Evolutionary conservation across 345 rosid genomes (phyloP).

Genomic region (Clausena lansium): DNA sequence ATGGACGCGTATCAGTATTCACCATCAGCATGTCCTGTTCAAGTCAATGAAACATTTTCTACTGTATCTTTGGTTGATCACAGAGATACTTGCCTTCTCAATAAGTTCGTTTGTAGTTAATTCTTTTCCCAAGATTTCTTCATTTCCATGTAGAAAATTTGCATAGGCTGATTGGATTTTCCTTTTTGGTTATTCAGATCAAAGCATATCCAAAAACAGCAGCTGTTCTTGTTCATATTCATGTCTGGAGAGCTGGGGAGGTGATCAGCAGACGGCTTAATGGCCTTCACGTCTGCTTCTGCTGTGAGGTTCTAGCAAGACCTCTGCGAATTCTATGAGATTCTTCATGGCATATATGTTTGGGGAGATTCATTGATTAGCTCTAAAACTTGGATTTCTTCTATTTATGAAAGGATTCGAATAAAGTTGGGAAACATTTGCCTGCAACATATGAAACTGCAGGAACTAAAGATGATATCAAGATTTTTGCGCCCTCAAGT

Average conservation of each 20-base stretch:
- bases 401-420: conserved; percentile 23
- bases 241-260: no score
- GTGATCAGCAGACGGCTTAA: not conserved
- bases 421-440: conserved; percentile 55
- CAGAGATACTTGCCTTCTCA: not conserved
- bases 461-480: conserved; percentile 49
- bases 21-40: not conserved
- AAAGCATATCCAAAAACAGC: conserved; percentile 88
- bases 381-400: conserved; percentile 90
- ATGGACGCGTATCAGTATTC: not conserved
- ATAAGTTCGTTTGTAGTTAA: not conserved
- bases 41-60: not conserved
- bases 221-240: conserved; percentile 92
- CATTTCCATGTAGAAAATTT: conserved; percentile 9
- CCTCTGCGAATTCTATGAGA: no score
- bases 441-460: conserved; percentile 43
- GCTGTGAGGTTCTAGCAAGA: not conserved
- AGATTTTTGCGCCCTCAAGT: conserved; percentile 42
- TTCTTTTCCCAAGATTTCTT: not conserved
- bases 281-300: not conserved
- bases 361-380: conserved; percentile 98
- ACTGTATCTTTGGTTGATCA: not conserved
- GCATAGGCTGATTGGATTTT: not conserved
- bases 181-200: conserved; percentile 40
- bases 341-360: conserved; percentile 58